Base-by-base conservation (phyloP, 768 basidiomycete species). In the Agaricus blazei region DNA sequence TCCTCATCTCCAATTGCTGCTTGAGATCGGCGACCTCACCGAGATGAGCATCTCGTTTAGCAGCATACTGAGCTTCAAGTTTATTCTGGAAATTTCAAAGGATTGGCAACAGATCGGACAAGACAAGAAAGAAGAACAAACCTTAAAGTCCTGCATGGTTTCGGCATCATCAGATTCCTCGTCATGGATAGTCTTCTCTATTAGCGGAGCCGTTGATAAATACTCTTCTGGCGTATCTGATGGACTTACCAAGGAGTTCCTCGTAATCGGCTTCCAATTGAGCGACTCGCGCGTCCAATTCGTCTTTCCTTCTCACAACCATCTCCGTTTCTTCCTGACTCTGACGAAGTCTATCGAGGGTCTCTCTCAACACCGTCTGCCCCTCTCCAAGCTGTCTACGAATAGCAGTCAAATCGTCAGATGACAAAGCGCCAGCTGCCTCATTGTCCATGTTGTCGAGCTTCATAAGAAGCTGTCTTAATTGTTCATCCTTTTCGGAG, bases 401-500 rank as follows among this genome's bases (percentile, higher is more conserved):
- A 53, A 98, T 81, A n/a, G 85, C 67, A 27, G 85, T 83, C 58
- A 96, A 70, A 63, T 97, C 92, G 27, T 92, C 91, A 12, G 83
- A 66, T 2, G 87, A 83, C 51, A 93, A 73, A 28, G 80, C 71
- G 19, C 80, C 79, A 52, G 79, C 78, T 24, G 82, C 78, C 64
- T 63, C 63, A 42, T 67, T 63, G 52, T 93, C 91, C 62, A 93
- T 82, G 60, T 77, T 80, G 64, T 96, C 93, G 62, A 97, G 77
- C 67, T 94, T 95, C 11, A 82, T 76, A 57, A 97, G 77, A 51
- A 93, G 81, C 48, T 85, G 81, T 58, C 94, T 87, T 64, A 97
- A 79, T 61, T 93, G 90, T 63, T 96, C 93, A 69, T 96, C 93
- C 75, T 93, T 94, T 77, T 96, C 93, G 53, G 93, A 94, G 70